Evolutionary conservation across 768 basidiomycete genomes (phyloP), one percentile per base, ranked within the genome.

Genomic region (Glaciozyma martinii): DNA sequence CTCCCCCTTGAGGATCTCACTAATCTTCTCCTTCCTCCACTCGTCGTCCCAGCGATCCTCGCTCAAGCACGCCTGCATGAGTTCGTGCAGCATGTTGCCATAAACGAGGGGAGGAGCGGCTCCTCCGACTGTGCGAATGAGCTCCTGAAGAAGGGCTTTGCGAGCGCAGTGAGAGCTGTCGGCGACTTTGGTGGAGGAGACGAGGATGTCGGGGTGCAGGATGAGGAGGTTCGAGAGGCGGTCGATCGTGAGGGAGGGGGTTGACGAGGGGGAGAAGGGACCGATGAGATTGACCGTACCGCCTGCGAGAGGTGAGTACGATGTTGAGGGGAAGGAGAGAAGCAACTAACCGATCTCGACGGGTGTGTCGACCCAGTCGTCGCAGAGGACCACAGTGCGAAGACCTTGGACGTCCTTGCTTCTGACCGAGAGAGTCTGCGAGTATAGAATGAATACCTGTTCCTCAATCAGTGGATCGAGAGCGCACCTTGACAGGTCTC

Each of bases 81-180:
- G 85, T 69, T 90, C 86, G 72, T 99, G 95, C 8, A 95, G 81
- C 76, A 98, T 85, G 71, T 87, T 95, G 44, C 95, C 95, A 85
- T 91, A 97, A 3, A 78, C 60, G 23, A 72, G 66, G 4, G 75
- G 25, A 70, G 74, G 70, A 0, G 80, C 78, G 0, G 62, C 84
- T 81, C 46, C 82, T 84, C 50, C 86, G 76, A 59, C 86, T 79
- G 50, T 19, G 80, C 78, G 49, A 83, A 84, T 37, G 6, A 78
- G 71, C n/a, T 74, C 68, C 43, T 76, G 75, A 6, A 99, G 78
- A n/a, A 98, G 80, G 0, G 94, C 89, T 76, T 87, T 89, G 15
- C 95, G 86, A 27, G 83, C 77, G 75, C 95, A 99, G 71, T 86
- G 84, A 1, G 88, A 80, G 0, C 91, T 85, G 61, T 84, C 87